Base-by-base conservation (phyloP, 164 flowering plant species). In the Vitis cinerea region DNA sequence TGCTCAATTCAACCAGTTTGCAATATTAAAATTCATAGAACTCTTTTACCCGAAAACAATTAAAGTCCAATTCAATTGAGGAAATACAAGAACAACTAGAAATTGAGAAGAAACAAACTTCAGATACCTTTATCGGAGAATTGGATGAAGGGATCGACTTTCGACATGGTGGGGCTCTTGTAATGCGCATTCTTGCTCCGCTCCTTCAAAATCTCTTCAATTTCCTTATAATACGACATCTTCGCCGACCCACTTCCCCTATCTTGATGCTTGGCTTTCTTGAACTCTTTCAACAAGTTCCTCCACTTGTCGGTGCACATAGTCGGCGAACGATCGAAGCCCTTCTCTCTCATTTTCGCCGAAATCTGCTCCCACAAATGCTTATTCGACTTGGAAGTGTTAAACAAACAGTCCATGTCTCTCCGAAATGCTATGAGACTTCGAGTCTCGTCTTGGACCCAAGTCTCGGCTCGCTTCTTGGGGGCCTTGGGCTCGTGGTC, bases 271-370 rank as follows among this genome's bases (percentile, higher is more conserved):
- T 84, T 88, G 3, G 88, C 89, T 75, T 92, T 94, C 83, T 94
- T 94, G 75, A 79, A 89, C 81, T 94, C 98, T 82, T 94, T 94
- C 73, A 94, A 68, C 71, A 93, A 71, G 67, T 93, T 93, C 86
- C 98, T 86, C 98, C 98, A 93, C 82, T 93, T 93, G 75, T 93
- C 98, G 16, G 98, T 93, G 57, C 97, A 92, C 97, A 92, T 92
- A 9, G 92, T 90, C 0, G 97, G 91, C 0, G 94, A 87, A 9
- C 98, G 75, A 70, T 93, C 98, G 49, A 91, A 93, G 16, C 98
- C 95, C 44, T 85, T 87, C 10, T 86, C 95, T 62, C 92, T 85
- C 97, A 93, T 93, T 80, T 91, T 93, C 3, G 82, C 67, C 9
- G 95, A 90, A 60, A 93, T 93, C 81, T 90, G 92, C 65, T 93